Conservation (phyloP, 148 eudicot species). For the Vaccinium macrocarpon region DNA sequence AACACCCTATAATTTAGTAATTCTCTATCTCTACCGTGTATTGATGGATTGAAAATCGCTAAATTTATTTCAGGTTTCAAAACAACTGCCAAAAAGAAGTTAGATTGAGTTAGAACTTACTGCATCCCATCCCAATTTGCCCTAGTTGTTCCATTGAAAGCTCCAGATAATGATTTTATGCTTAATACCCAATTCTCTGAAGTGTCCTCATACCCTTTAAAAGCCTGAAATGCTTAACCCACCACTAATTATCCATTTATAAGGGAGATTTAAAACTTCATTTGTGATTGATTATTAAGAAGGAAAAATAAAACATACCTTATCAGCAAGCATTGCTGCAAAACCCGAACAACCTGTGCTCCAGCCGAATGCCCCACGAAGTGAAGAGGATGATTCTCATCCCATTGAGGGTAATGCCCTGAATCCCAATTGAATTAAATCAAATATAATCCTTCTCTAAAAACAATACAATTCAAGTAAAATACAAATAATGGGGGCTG, state of each 20-base stretch:
- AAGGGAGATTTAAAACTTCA: not conserved
- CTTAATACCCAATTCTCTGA: slow-evolving; percentile 81
- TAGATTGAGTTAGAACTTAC: slow-evolving; percentile 40
- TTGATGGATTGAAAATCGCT: not conserved
- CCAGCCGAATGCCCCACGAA: slow-evolving; percentile 97
- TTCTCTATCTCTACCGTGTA: not conserved
- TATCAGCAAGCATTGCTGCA: slow-evolving; percentile 96
- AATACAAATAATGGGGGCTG: not conserved
- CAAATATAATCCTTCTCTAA: not conserved
- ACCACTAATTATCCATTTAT: not conserved
- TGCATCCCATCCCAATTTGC: slow-evolving; percentile 84
- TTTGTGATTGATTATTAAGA: not conserved
- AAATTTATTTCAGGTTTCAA: not conserved
- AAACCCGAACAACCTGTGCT: slow-evolving; percentile 76
- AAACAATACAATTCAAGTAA: not conserved
- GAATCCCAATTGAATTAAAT: slow-evolving; percentile 7
- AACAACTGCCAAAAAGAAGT: not conserved
- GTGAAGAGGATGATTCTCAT: slow-evolving; percentile 91
- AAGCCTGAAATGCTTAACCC: slow-evolving; percentile 47
- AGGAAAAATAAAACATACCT: slow-evolving; percentile 39
- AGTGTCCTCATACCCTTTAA: slow-evolving; percentile 64
- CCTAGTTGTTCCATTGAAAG: slow-evolving; percentile 87
- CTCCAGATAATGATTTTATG: slow-evolving; percentile 80
- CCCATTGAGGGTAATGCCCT: slow-evolving; percentile 91
- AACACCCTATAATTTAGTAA: not conserved